phyloP scores from a whole-genome alignment of 2,329 filamentous ascomycete species.

The Phialocephala subalpina region DNA sequence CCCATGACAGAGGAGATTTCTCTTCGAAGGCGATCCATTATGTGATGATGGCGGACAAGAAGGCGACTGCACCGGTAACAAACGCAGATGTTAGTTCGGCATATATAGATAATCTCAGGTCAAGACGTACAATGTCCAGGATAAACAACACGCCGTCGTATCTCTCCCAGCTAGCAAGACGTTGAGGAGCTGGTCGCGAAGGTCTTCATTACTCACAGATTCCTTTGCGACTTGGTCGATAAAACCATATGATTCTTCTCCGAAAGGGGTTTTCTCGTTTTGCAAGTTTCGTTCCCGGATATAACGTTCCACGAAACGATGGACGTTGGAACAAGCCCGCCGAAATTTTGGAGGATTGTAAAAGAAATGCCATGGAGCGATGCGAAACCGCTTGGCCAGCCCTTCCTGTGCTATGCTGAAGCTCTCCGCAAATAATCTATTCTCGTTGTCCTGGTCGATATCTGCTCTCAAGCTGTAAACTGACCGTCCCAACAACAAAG shows the following conservation, averaged over 20 bases:
- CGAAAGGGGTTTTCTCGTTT: neutral
- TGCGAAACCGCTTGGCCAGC: constrained; percentile 42
- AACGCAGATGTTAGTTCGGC: neutral
- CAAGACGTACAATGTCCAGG: constrained; percentile 3
- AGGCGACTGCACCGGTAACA: neutral
- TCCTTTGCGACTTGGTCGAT: neutral
- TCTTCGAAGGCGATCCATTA: neutral
- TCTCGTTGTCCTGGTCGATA: constrained; percentile 15
- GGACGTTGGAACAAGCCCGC: neutral
- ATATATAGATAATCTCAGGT: neutral
- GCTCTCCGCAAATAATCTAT: constrained; percentile 43
- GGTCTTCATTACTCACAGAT: neutral
- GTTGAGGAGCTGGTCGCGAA: neutral
- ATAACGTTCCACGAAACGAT: neutral
- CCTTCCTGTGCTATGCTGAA: constrained; percentile 47
- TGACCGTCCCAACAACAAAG: constrained; percentile 63
- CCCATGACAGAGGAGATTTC: neutral
- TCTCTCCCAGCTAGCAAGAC: constrained; percentile 2
- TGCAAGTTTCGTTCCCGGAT: neutral
- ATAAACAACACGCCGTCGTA: neutral
- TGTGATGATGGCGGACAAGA: neutral
- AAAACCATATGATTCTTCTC: constrained; percentile 2
- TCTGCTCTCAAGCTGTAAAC: constrained; percentile 35
- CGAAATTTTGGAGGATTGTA: constrained; percentile 10
- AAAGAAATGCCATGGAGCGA: constrained; percentile 25